These are phyloP conservation scores for Diaporthe capsici DNA, from an alignment of 2,329 filamentous ascomycete species.

Conservation along the genomic window DNA sequence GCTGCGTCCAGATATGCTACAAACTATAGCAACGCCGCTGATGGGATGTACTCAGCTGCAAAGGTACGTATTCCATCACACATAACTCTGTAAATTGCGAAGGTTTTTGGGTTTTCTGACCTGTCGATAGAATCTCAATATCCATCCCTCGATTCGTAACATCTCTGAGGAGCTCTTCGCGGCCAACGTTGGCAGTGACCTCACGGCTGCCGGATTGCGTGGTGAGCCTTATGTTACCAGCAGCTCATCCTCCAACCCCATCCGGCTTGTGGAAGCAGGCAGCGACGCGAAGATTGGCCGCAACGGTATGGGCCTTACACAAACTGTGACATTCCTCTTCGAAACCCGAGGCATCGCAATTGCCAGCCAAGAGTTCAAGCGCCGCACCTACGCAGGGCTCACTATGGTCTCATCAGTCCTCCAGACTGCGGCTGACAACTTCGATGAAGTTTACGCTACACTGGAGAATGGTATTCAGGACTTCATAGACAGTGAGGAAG, in stretches of 20 bases:
- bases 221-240: constrained; percentile 10
- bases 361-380: constrained; percentile 20
- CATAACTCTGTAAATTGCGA: fast-evolving
- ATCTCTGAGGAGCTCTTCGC: constrained; percentile 11
- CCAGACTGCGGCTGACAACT: constrained; percentile 11
- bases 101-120: background rate
- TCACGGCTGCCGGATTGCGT: background rate
- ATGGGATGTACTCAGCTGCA: constrained; percentile 18
- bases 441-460: background rate
- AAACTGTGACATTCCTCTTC: background rate
- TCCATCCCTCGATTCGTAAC: background rate
- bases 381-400: constrained; percentile 12
- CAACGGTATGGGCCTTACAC: constrained; percentile 4
- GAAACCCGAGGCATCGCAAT: constrained; percentile 7
- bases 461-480: constrained; percentile 2
- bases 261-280: background rate
- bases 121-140: background rate
- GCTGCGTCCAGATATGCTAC: background rate
- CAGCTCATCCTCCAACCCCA: constrained; percentile 3
- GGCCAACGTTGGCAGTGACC: background rate
- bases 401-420: constrained; percentile 4
- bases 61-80: background rate
- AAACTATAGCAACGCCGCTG: constrained; percentile 14
- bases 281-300: constrained; percentile 16
- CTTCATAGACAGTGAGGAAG: background rate